These are phyloP conservation scores for Stephanodiscus minutulus DNA, from an alignment of 108 stramenopile genomes.

Conservation along the genomic window DNA sequence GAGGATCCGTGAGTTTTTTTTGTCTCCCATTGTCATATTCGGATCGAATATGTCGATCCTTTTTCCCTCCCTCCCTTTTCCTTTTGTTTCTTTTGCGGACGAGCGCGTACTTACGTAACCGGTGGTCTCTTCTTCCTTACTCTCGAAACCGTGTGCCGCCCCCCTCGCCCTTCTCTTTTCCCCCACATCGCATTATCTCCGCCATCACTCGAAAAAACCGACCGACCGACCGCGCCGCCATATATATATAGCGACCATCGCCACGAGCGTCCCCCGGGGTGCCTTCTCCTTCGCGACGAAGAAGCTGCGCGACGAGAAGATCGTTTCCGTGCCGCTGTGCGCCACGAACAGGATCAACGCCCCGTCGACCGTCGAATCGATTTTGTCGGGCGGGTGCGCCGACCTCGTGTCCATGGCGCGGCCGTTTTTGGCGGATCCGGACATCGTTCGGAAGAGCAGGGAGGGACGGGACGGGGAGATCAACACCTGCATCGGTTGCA, in stretches of 20 bases:
- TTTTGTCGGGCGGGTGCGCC: conserved; percentile 72
- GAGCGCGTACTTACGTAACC: no score
- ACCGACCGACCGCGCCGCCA: no score
- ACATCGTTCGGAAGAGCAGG: conserved; percentile 87
- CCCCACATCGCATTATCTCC: not conserved
- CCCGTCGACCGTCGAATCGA: conserved; percentile 82
- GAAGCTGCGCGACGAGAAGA: conserved; percentile 73
- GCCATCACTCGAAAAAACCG: no score
- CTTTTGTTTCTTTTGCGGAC: not conserved
- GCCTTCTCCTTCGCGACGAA: conserved; percentile 93
- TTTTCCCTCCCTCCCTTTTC: no score
- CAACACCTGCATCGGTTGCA: conserved; percentile 99
- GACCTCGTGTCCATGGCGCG: conserved; percentile 96
- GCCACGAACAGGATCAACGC: conserved; percentile 98
- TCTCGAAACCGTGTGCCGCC: not conserved
- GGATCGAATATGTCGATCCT: no score
- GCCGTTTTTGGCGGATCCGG: conserved; percentile 98
- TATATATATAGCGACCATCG: conserved; percentile 93
- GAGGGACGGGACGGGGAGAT: conserved; percentile 78
- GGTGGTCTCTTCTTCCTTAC: not conserved
- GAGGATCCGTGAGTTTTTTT: conserved; percentile 68
- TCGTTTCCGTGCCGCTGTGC: conserved; percentile 85
- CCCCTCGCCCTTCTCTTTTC: not conserved
- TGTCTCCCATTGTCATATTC: no score
- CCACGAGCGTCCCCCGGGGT: conserved; percentile 94